phyloP scores from a whole-genome alignment of 129 eudicot genomes.

The Lactuca sativa region DNA sequence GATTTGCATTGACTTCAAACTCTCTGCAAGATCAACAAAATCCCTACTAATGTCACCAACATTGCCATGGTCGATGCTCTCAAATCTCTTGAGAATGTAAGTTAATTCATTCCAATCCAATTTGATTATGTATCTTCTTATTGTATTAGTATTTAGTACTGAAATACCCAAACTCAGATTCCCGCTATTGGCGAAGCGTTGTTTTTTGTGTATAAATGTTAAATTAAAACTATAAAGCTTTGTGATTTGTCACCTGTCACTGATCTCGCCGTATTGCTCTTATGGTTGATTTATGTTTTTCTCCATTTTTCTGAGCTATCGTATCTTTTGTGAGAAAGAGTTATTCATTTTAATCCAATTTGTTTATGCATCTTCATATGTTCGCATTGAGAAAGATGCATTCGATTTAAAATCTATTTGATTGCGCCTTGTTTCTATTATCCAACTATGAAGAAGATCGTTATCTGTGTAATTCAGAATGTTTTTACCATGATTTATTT shows the following conservation, averaged over 20 bases:
- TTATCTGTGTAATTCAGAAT: no score
- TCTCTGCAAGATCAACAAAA: no score
- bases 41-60: no score
- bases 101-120: no score
- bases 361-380: background rate
- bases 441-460: background rate
- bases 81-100: no score
- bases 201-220: background rate
- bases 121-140: background rate
- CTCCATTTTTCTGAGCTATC: background rate
- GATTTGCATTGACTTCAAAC: no score
- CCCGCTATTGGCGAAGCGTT: background rate
- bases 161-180: background rate
- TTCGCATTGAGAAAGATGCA: background rate
- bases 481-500: no score
- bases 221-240: background rate
- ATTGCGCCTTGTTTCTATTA: background rate
- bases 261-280: background rate
- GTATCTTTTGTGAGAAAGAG: background rate
- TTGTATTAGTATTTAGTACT: background rate
- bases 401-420: background rate
- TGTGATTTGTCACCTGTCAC: background rate
- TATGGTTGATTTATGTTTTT: background rate
- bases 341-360: background rate
- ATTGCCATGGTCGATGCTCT: no score